Conservation (phyloP, 2,329 filamentous ascomycete genomes). For the Ophiostoma tasmaniense region DNA sequence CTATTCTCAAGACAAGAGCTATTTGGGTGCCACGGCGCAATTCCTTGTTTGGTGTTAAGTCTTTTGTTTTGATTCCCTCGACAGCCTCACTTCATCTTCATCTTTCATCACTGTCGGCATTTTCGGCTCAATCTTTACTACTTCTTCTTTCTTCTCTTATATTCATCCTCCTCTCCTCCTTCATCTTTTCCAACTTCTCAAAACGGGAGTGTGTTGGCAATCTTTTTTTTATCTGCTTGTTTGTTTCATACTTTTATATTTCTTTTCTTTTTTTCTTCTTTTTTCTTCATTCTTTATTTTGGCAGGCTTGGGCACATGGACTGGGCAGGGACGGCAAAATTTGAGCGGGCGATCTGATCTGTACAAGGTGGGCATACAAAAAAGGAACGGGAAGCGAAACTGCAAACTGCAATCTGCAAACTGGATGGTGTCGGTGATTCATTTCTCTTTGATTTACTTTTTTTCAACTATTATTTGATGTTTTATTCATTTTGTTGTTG, state of each 20-base stretch:
- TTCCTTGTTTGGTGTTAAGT: constrained; percentile 3
- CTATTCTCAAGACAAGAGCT: constrained; percentile 19
- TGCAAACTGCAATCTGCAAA: constrained; percentile 13
- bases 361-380: constrained; percentile 18
- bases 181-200: background rate
- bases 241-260: constrained; percentile 16
- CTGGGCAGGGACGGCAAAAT: constrained; percentile 20
- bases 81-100: background rate
- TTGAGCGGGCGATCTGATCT: constrained; percentile 19
- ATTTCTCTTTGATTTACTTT: constrained; percentile 18
- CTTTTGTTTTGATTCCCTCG: constrained; percentile 11
- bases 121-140: constrained; percentile 2
- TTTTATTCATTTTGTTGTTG: background rate
- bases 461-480: constrained; percentile 13
- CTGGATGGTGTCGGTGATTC: constrained; percentile 21
- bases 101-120: background rate
- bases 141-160: constrained; percentile 9
- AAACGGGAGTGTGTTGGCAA: constrained; percentile 10
- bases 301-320: constrained; percentile 20
- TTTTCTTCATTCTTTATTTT: constrained; percentile 17
- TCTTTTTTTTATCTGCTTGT: constrained; percentile 14
- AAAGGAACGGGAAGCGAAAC: constrained; percentile 18
- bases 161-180: background rate
- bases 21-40: background rate
- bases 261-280: constrained; percentile 15